A percentile compares a stretch with the other conserved stretches of the same genome.
Evolutionary conservation across 2,329 filamentous ascomycete genomes (phyloP).

Genomic region (Proliferodiscus dingleyae): DNA sequence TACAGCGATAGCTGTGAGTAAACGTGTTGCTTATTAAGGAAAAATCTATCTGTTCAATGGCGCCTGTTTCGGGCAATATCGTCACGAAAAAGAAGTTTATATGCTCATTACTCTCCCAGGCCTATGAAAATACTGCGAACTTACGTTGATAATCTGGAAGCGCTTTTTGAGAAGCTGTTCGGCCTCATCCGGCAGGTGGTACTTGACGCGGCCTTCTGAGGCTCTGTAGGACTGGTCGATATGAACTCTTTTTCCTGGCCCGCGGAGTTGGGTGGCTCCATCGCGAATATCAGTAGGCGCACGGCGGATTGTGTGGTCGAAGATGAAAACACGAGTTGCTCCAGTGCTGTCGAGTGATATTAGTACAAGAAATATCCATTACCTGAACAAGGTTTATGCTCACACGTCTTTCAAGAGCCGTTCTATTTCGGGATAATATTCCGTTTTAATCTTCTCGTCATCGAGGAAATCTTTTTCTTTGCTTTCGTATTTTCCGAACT

Average conservation of each 20-base stretch:
- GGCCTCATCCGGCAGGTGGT: constrained; percentile 59
- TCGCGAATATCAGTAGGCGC: constrained; percentile 15
- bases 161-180: constrained; percentile 58
- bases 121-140: no score
- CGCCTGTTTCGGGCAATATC: no score
- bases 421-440: constrained; percentile 82
- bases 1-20: no score
- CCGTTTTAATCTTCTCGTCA: constrained; percentile 58
- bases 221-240: constrained; percentile 72
- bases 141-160: constrained; percentile 81
- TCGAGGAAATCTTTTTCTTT: constrained; percentile 57
- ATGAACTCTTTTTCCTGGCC: constrained; percentile 67
- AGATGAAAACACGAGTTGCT: constrained; percentile 56
- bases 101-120: no score
- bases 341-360: no score
- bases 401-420: constrained; percentile 55
- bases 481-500: constrained; percentile 52
- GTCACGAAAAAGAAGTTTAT: no score
- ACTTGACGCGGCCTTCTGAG: constrained; percentile 62
- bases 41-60: no score
- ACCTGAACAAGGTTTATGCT: no score
- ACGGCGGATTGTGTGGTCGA: constrained; percentile 79
- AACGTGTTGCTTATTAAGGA: no score
- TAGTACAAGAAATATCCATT: no score
- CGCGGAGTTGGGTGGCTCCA: constrained; percentile 35